phyloP scores from a whole-genome alignment of 2,329 filamentous ascomycete genomes.

The Rugonectria rugulosa region DNA sequence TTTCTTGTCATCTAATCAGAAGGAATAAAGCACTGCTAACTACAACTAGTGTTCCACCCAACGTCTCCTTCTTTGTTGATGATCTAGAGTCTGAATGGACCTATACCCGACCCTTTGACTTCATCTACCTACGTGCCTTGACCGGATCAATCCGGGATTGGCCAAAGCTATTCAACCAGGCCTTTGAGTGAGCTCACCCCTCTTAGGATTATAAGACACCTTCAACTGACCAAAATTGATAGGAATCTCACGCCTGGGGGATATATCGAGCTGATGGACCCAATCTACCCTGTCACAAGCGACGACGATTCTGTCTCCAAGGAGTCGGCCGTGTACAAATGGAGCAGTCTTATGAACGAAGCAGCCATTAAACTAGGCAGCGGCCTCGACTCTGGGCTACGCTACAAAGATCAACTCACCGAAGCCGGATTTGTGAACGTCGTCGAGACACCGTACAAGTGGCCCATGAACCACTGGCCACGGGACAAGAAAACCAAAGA shows the following conservation, averaged over 20 bases:
- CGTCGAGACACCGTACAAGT: slow-evolving; percentile 16
- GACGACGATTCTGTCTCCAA: slow-evolving; percentile 19
- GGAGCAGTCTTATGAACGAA: slow-evolving; percentile 23
- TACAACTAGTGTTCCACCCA: neutral
- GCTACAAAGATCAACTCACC: slow-evolving; percentile 18
- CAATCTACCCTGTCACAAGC: slow-evolving; percentile 13
- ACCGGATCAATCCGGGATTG: slow-evolving; percentile 7
- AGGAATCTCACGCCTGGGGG: neutral
- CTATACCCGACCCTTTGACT: neutral
- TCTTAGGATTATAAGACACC: too few species aligned
- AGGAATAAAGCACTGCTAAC: neutral
- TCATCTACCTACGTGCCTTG: slow-evolving; percentile 2
- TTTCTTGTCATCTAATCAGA: neutral
- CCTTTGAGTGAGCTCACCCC: too few species aligned
- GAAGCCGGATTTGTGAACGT: slow-evolving; percentile 22
- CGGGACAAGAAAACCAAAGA: slow-evolving; percentile 16
- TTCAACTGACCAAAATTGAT: neutral
- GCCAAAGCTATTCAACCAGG: neutral
- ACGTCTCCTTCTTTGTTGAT: slow-evolving; percentile 2
- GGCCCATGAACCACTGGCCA: slow-evolving; percentile 25
- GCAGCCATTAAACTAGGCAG: slow-evolving; percentile 7
- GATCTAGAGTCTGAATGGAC: slow-evolving; percentile 5
- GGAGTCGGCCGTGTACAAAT: slow-evolving; percentile 22
- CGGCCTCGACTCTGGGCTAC: slow-evolving; percentile 8
- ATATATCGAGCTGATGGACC: slow-evolving; percentile 23